Base-by-base conservation (phyloP, 345 rosid genomes). In the Viola odorata region DNA sequence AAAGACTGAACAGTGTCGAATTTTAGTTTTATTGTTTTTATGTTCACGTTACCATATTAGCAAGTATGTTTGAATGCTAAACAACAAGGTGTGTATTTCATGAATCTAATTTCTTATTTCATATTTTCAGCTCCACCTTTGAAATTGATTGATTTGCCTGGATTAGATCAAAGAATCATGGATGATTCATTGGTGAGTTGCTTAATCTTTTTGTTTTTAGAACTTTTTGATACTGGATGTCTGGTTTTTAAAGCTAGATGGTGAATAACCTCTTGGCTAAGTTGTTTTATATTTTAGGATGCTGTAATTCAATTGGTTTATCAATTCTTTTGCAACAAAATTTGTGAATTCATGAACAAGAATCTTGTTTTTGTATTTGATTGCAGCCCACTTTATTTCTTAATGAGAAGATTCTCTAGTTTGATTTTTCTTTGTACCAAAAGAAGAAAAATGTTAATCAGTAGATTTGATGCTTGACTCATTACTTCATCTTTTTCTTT, bases 111-210 rank as follows among this genome's bases (percentile, higher is more conserved):
- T 44, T 7, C 7, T 7, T 6, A 44, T 44, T 6, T 44, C 47
- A 44, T 44, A 44, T 3, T 44, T 44, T 44, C 47, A 44, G 47
- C 47, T 44, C 47, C 99, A 40, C 87, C 99, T 14, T 64, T 94
- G 67, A 94, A 94, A 80, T 76, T 94, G 83, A 69, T 85, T 61
- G 99, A 94, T 76, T 81, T 94, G 73, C 99, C 99, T 52, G 99
- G 99, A 76, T 74, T 91, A 78, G 99, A 94, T 76, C 99, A 91
- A 82, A 84, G 96, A 71, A 82, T 85, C 67, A 79, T 90, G 80
- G 96, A 86, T 54, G 97, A 86, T 61, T 73, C 95, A 37, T 60
- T 84, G 96, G 99, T 94, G 67, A 80, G 97, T 58, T n/a, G 42
- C 44, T 12, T 39, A 9, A 39, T 6, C 5, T 55, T 15, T 59